Evolutionary conservation across 768 basidiomycete genomes (phyloP), one percentile per base, ranked within the genome.

Genomic region (Collybiopsis luxurians): DNA sequence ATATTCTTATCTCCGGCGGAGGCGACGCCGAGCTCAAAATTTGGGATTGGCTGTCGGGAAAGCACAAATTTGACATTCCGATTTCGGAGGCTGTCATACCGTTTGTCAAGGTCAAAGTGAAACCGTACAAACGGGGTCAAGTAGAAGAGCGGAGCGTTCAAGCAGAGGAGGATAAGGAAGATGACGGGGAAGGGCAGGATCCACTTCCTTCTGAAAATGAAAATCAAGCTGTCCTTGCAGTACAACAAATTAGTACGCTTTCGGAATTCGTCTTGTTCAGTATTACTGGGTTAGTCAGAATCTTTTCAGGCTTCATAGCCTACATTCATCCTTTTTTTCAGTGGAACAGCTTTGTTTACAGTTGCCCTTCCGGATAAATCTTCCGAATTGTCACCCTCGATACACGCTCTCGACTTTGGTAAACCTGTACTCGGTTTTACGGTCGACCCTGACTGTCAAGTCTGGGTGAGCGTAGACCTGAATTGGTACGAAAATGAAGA

Each of bases 21-120:
- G 96, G 95, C 0, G 96, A 98, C 63, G 74, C 81, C 0, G 72
- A 77, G 53, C 68, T 96, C 19, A 88, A 87, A 64, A 59, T 92
- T 7, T 95, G 91, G 91, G 81, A 91, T 59, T 92, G 89, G 86
- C 79, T 85, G 70, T 73, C 75, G 0, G 95, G 94, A 0, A 61
- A 63, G 34, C 66, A 83, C 36, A 68, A 78, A 34, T 72, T 74
- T 28, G 79, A 84, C 38, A 71, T 96, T 10, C 63, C 69, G 3
- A 74, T 95, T 19, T 68, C 70, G 56, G 69, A 76, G 6, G 63
- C 66, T 0, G 76, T 85, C 15, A 74, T 78, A 55, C 80, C 79
- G 0, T 85, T 77, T 57, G 73, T 86, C 21, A 57, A 44, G 49
- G 65, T 65, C 36, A 76, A 68, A 38, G 70, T 79, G 21, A 67